A percentile compares a stretch with the other conserved stretches of the same genome.
Evolutionary conservation across 306 rosid genomes (phyloP).

Genomic region (Hippophae tibetana): DNA sequence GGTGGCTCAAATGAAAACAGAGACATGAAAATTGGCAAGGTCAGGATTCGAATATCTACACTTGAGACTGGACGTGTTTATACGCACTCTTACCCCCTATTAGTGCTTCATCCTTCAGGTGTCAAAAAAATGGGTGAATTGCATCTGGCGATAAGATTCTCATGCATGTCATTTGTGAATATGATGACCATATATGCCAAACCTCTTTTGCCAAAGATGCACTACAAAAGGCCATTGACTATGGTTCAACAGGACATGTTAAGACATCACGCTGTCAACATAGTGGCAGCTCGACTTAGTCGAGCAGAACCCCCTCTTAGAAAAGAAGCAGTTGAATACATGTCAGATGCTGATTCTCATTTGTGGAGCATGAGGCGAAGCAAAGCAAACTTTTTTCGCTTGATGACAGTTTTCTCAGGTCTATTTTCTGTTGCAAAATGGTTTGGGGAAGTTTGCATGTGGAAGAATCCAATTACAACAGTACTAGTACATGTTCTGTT

Average conservation of each 20-base stretch:
- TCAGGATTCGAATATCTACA: slow-evolving; percentile 81
- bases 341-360: slow-evolving; percentile 81
- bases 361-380: slow-evolving; percentile 93
- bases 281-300: slow-evolving; percentile 62
- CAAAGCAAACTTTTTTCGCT: slow-evolving; percentile 83
- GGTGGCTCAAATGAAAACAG: slow-evolving; percentile 39
- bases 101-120: slow-evolving; percentile 67
- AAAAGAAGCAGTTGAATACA: slow-evolving; percentile 69
- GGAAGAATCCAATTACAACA: slow-evolving; percentile 70
- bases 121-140: slow-evolving; percentile 86
- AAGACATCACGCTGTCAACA: slow-evolving; percentile 53
- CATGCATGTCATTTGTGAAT: slow-evolving; percentile 48
- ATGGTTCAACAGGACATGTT: slow-evolving; percentile 64
- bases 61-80: slow-evolving; percentile 71
- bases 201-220: slow-evolving; percentile 93
- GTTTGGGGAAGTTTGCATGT: slow-evolving; percentile 66
- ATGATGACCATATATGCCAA: slow-evolving; percentile 54
- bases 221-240: slow-evolving; percentile 57
- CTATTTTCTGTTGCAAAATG: slow-evolving; percentile 41
- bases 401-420: slow-evolving; percentile 47
- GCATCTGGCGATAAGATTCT: slow-evolving; percentile 81
- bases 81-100: slow-evolving; percentile 64
- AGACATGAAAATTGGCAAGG: slow-evolving; percentile 67
- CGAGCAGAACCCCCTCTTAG: slow-evolving; percentile 84
- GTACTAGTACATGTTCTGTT: slow-evolving; percentile 69